Evolutionary conservation across 345 rosid species (phyloP), one percentile per base, ranked within the genome.

Genomic region (Camelina hispida): DNA sequence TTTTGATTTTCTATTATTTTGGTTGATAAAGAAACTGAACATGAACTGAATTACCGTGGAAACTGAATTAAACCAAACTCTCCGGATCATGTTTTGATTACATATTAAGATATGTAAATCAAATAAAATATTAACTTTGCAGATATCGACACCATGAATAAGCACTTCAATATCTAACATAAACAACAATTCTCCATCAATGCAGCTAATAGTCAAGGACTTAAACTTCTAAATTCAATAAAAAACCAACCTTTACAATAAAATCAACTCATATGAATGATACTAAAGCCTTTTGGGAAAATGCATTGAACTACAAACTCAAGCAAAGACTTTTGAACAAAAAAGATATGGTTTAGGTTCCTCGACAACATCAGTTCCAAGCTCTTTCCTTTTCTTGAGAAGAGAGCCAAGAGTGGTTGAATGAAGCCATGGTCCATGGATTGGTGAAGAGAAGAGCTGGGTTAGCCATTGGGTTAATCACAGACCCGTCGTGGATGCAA

Each of bases 351-450:
- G 17, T 76, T 62, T 74, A 44, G 54, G 23, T 9, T 77, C 78
- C 2, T 64, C 15, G 47, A 20, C 66, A 32, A 25, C 51, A 70
- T 77, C 59, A 44, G 40, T 48, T 15, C 70, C 81, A 77, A 52
- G 37, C 53, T 66, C 86, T 78, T 72, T 78, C 30, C 73, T 74
- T 64, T 70, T 83, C 79, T 67, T 82, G 77, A 64, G 90, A 77
- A 65, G 89, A 77, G 32, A 83, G 72, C 78, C 83, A 83, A 43
- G 79, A 73, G 55, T 70, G 83, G 52, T 71, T 74, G n/a, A 76
- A 61, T 61, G 79, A 82, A 50, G 83, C 74, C 89, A 82, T 82
- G n/a, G 72, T 82, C 74, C 89, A 82, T 82, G n/a, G 72, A 3
- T 66, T 67, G 30, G 16, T 79, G 32, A 14, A 51, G 78, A 67